Conservation (phyloP, 371 early-diverging fungal genomes). For the Neoconidiobolus thromboides region DNA sequence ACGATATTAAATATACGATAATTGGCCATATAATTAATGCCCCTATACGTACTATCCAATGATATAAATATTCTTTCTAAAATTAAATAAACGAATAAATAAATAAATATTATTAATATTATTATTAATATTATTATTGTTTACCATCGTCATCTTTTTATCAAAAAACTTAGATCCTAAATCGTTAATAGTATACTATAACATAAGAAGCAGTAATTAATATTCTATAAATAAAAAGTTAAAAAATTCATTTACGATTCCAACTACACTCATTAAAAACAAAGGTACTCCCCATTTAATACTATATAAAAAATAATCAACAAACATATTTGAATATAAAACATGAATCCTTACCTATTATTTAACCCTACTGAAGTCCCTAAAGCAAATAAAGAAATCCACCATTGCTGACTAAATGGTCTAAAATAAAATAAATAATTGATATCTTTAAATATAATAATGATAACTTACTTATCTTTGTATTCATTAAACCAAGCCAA, state of each 20-base stretch:
- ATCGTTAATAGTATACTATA: conserved; percentile 75
- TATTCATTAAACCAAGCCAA: conserved; percentile 50
- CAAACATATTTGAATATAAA: background rate
- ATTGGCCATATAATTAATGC: conserved; percentile 76
- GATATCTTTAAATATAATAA: background rate
- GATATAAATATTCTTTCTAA: conserved; percentile 38
- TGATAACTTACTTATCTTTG: background rate
- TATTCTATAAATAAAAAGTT: background rate
- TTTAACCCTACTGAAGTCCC: background rate
- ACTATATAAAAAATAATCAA: background rate
- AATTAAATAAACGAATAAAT: background rate
- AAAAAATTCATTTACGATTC: conserved; percentile 29
- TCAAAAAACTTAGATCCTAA: conserved; percentile 86
- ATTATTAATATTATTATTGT: background rate
- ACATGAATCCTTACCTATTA: background rate
- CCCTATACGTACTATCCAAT: conserved; percentile 57
- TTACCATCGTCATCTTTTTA: conserved; percentile 35
- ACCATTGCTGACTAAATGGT: background rate
- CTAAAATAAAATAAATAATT: background rate
- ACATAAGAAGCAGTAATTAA: no score
- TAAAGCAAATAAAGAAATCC: background rate
- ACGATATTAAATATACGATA: conserved; percentile 68
- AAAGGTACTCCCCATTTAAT: conserved; percentile 19
- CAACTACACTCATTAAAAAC: conserved; percentile 86
- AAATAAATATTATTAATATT: no score